phyloP scores from a whole-genome alignment of 306 rosid species.

The Boehmeria nivea region DNA sequence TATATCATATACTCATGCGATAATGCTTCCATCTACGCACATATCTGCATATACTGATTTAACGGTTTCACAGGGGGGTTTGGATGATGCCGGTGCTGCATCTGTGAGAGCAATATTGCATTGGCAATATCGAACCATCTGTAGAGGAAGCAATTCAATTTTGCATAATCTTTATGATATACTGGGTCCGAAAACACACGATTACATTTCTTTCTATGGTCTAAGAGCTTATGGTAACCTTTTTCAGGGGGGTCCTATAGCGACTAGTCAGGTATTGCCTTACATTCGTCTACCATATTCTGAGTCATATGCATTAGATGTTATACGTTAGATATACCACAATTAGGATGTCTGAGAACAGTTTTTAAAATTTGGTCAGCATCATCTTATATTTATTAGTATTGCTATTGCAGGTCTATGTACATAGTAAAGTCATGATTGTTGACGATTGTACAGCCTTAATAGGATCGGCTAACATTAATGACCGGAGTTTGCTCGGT shows the following conservation, averaged over 20 bases:
- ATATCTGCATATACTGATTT: constrained; percentile 13
- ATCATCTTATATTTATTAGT: background rate
- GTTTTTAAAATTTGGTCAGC: background rate
- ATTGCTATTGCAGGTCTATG: constrained; percentile 63
- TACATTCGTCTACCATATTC: background rate
- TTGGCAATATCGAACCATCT: constrained; percentile 96
- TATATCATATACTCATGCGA: no score
- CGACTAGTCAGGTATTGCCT: constrained; percentile 84
- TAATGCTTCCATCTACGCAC: constrained; percentile 4
- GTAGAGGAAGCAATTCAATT: constrained; percentile 79
- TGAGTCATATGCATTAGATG: background rate
- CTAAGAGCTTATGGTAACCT: constrained; percentile 84
- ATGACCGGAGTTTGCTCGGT: constrained; percentile 95
- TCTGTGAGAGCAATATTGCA: constrained; percentile 99
- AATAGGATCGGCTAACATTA: constrained; percentile 97
- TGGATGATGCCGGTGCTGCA: constrained; percentile 97
- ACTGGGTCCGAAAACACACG: constrained; percentile 73
- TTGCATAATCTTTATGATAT: constrained; percentile 62
- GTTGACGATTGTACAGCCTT: constrained; percentile 69
- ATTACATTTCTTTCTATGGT: constrained; percentile 92
- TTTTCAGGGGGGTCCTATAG: constrained; percentile 75
- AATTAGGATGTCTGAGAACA: no score
- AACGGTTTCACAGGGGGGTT: constrained; percentile 65
- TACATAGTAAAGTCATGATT: constrained; percentile 96
- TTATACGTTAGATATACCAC: background rate